These are phyloP conservation scores for Aquanectria penicillioides DNA, from an alignment of 2,329 filamentous ascomycete species.

Conservation along the genomic window DNA sequence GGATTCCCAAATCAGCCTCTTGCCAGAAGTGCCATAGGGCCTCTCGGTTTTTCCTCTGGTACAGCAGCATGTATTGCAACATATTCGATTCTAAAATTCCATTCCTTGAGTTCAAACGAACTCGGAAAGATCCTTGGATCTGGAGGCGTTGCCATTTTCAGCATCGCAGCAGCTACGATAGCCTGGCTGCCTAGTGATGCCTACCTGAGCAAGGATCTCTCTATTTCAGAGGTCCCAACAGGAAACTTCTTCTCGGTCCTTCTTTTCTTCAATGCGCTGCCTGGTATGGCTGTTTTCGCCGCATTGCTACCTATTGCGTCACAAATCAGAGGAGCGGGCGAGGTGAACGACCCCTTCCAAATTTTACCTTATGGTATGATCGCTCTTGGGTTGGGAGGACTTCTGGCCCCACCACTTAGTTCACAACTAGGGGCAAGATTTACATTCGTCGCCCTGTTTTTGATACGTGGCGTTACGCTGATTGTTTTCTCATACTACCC, in stretches of 20 bases:
- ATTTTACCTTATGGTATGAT: slow-evolving; percentile 1
- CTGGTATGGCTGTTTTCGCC: slow-evolving; percentile 10
- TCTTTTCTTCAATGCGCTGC: slow-evolving; percentile 17
- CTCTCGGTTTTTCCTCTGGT: slow-evolving; percentile 8
- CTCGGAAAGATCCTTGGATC: background rate
- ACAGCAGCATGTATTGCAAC: background rate
- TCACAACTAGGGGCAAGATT: background rate
- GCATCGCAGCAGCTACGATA: background rate
- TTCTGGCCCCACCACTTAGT: slow-evolving; percentile 2
- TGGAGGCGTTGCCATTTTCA: background rate
- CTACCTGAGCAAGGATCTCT: background rate
- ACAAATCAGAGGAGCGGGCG: background rate
- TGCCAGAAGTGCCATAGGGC: slow-evolving; percentile 17
- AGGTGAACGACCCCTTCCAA: background rate
- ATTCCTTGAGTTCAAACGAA: background rate
- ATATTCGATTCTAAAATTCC: background rate
- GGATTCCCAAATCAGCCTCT: slow-evolving; percentile 10
- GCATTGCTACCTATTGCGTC: slow-evolving; percentile 1
- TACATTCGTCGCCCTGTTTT: background rate
- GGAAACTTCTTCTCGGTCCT: background rate
- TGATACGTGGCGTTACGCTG: background rate
- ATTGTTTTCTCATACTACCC: background rate
- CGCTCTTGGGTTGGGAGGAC: slow-evolving; percentile 4
- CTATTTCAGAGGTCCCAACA: background rate
- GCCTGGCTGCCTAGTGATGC: background rate